phyloP scores from a whole-genome alignment of 805 yeast genomes.

The Pichia heedii region DNA sequence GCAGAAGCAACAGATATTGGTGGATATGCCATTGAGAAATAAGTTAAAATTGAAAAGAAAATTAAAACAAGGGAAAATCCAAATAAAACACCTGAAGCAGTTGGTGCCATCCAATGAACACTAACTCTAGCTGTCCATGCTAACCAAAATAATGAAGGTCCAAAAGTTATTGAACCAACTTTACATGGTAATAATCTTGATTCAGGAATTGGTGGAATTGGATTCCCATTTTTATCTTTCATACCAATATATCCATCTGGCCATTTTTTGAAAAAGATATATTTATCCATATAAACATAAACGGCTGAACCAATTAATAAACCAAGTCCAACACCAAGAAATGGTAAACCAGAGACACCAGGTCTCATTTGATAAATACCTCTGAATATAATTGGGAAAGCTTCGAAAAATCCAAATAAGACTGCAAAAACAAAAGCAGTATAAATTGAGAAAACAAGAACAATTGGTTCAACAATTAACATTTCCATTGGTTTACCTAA shows the following conservation, averaged over 20 bases:
- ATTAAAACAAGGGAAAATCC: slow-evolving; percentile 68
- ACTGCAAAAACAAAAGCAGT: slow-evolving; percentile 72
- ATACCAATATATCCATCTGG: slow-evolving; percentile 51
- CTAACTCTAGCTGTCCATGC: slow-evolving; percentile 61
- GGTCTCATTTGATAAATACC: slow-evolving; percentile 50
- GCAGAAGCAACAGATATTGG: slow-evolving; percentile 79
- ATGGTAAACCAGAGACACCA: slow-evolving; percentile 62
- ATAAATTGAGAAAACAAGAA: slow-evolving; percentile 56
- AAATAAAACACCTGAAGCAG: slow-evolving; percentile 68
- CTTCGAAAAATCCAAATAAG: slow-evolving; percentile 71
- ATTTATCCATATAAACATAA: slow-evolving; percentile 42
- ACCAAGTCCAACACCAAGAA: slow-evolving; percentile 66
- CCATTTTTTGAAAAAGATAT: slow-evolving; percentile 43
- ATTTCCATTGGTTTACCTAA: slow-evolving; percentile 57
- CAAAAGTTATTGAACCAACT: slow-evolving; percentile 58
- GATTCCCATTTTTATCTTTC: slow-evolving; percentile 49
- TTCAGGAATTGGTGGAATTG: slow-evolving; percentile 51
- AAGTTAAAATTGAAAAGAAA: slow-evolving; percentile 60
- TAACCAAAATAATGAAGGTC: slow-evolving; percentile 67
- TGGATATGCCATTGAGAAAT: slow-evolving; percentile 65
- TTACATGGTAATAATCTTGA: slow-evolving; percentile 50
- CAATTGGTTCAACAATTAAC: slow-evolving; percentile 70
- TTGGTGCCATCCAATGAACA: slow-evolving; percentile 73
- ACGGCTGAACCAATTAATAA: slow-evolving; percentile 44
- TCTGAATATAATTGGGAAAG: slow-evolving; percentile 64